phyloP scores from a whole-genome alignment of 371 early-diverging fungal genomes.

The Mucor mucedo region DNA sequence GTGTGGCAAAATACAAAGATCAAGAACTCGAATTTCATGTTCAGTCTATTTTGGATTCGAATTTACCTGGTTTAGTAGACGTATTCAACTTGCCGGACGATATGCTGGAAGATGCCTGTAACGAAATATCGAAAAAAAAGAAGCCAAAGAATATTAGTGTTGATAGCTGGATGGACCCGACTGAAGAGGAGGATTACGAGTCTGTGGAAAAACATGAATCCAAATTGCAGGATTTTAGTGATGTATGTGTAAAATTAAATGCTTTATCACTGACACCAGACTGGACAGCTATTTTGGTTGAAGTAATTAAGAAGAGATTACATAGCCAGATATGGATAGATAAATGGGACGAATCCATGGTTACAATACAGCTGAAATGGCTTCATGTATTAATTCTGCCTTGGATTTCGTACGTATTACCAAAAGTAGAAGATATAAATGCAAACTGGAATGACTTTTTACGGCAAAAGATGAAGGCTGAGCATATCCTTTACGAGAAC shows the following conservation, averaged over 20 bases:
- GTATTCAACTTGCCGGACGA: constrained; percentile 15
- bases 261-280: constrained; percentile 5
- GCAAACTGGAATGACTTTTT: constrained; percentile 21
- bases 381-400: constrained; percentile 27
- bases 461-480: constrained; percentile 25
- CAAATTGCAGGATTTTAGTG: background rate
- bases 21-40: constrained; percentile 12
- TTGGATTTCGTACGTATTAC: constrained; percentile 24
- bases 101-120: background rate
- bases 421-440: constrained; percentile 14
- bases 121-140: background rate
- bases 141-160: background rate
- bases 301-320: constrained; percentile 10
- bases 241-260: constrained; percentile 17
- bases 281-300: constrained; percentile 19
- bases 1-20: constrained; percentile 8
- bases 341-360: constrained; percentile 6
- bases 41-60: constrained; percentile 15
- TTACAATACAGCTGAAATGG: constrained; percentile 26
- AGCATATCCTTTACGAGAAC: constrained; percentile 26
- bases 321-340: constrained; percentile 6
- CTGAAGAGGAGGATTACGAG: too few species aligned
- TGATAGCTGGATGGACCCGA: constrained; percentile 4
- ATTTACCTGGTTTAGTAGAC: constrained; percentile 7
- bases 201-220: background rate